Evolutionary conservation across 2,329 filamentous ascomycete species (phyloP).

Genomic region (Exophiala phaeomuriformis): DNA sequence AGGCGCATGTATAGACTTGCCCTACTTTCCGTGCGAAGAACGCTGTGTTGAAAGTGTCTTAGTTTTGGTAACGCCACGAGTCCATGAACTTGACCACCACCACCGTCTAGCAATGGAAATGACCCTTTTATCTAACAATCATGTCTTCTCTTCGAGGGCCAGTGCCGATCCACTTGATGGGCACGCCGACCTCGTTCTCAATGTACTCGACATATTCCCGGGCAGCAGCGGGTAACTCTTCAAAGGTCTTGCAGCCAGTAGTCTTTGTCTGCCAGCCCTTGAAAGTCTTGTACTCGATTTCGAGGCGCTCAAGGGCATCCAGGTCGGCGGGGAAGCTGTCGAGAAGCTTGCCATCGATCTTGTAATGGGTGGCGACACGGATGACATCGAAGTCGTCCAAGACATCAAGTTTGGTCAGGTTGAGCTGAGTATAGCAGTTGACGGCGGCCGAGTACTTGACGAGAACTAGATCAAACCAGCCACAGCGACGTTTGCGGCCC

Average conservation of each 20-base stretch:
- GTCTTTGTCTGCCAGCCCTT: conserved; percentile 56
- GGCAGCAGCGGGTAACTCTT: conserved; percentile 52
- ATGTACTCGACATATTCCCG: conserved; percentile 56
- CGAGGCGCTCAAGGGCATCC: conserved; percentile 41
- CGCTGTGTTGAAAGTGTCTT: not conserved
- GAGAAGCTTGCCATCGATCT: conserved; percentile 45
- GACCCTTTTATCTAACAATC: conserved; percentile 42
- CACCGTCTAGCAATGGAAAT: too few species aligned
- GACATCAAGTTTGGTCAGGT: conserved; percentile 59
- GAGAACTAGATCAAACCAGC: conserved; percentile 60
- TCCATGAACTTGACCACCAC: not conserved
- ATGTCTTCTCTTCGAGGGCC: conserved; percentile 56
- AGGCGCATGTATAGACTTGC: too few species aligned
- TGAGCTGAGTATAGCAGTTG: conserved; percentile 49
- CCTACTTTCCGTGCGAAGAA: too few species aligned
- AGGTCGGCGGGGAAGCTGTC: conserved; percentile 53
- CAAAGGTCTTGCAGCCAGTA: conserved; percentile 50
- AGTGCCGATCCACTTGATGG: conserved; percentile 57
- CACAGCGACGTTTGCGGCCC: conserved; percentile 55
- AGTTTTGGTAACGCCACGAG: not conserved
- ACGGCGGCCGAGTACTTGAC: conserved; percentile 54
- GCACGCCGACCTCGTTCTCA: conserved; percentile 50
- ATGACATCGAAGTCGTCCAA: conserved; percentile 58
- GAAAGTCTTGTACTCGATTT: conserved; percentile 54
- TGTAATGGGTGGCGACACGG: conserved; percentile 54